Evolutionary conservation across 2,329 filamentous ascomycete genomes (phyloP), one percentile per base, ranked within the genome.

Genomic region (Ceratocystiopsis sp.): DNA sequence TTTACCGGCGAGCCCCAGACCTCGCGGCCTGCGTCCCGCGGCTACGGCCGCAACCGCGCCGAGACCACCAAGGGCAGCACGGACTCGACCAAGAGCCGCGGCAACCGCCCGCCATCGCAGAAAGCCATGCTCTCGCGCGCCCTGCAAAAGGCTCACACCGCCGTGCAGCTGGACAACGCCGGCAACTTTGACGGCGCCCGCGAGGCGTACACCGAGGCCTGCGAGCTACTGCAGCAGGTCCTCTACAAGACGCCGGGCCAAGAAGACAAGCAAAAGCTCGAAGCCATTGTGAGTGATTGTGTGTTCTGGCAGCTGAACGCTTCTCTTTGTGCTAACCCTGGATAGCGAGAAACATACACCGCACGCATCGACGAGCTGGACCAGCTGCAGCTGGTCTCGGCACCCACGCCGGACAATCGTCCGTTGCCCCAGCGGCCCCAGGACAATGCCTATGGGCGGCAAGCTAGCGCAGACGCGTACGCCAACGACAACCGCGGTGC

Each of bases 71-170:
- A 65, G 47, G 59, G 61, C 34, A 68, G 65, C 51, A 54, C 56
- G 17, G 67, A 69, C 43, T 63, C 62, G 7, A 59, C 57, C 9
- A 59, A 56, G 36, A 59, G 57, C 33, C 51, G 53, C 38, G 41
- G 47, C 1, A 49, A 43, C 40, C 68, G 68, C 48, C 62, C 62
- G n/a, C 74, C 75, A 14, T 85, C 82, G 1, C 82, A 96, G 58
- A 96, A 95, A 65, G 83, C 80, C 12, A 96, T 96, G 87, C 71
- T 98, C 34, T 94, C 89, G n/a, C 84, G 83, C 53, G 91, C 91
- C 1, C 66, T 98, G 43, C 82, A 93, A 57, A 94, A 95, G 62
- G 91, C 91, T 41, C 95, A 98, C 56, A 89, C 84, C 13, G 91
- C 91, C 18, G 91, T 98, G 21, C 73, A 95, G 51, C 73, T 98